Evolutionary conservation across 176 grass and related monocot genomes (phyloP), one percentile per base, ranked within the genome.

Genomic region (Dendrocalamus sinicus): DNA sequence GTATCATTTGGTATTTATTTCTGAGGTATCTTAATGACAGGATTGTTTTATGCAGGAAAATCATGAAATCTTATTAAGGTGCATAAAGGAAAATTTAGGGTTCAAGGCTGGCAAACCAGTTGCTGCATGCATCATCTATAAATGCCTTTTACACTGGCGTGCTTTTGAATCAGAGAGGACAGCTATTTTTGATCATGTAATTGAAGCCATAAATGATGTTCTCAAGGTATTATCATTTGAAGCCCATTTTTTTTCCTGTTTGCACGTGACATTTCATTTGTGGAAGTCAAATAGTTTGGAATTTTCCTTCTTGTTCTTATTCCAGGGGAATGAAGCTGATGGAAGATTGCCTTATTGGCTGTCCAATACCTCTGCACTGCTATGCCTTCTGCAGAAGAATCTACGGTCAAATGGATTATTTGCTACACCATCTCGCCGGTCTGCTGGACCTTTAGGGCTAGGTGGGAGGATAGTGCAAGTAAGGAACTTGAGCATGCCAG

Each of bases 321-420:
- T 85, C 85, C 88, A 99, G 93, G 92, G 86, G 43, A 68, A 88
- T 40, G 90, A 92, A 58, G 88, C 88, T 80, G 86, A 94, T 32
- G 87, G 80, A 79, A 79, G 45, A 84, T 90, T 99, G 41, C 92
- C 96, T 67, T 99, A 99, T 88, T 99, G 96, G 96, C 70, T 99
- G 54, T 95, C 93, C 61, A 99, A 99, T 89, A 91, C 90, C 23
- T 95, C 93, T 84, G 89, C 91, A 59, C 86, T 99, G 78, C 70
- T 96, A 67, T 99, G 96, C 84, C 92, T 99, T 90, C 76, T 99
- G 77, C 96, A 99, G 78, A 99, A 76, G 86, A 99, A 99, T 76
- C 86, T 99, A 50, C 93, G 93, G 20, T 91, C 93, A 75, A 92
- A 96, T 74, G 93, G 93, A 71, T 96, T 94, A 26, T 88, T 99